Conservation (phyloP, 371 early-diverging fungal genomes). For the Circinella umbellata region DNA sequence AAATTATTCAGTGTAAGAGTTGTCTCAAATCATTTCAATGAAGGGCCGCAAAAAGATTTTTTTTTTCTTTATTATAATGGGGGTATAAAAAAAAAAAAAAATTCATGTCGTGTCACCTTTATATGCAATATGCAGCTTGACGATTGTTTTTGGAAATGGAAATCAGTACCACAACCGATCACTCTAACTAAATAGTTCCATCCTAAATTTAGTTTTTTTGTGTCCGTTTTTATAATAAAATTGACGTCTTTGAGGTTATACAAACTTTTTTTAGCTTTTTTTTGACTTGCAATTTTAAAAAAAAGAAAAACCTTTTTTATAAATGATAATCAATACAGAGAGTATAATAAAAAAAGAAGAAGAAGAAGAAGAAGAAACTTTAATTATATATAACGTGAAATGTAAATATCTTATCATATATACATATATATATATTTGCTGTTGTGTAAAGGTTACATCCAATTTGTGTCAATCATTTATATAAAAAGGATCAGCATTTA, state of each 20-base stretch:
- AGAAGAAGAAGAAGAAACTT: no score
- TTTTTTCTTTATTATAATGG: no score
- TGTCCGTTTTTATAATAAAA: neutral
- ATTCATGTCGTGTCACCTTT: slow-evolving; percentile 4
- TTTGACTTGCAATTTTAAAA: no score
- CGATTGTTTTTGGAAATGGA: neutral
- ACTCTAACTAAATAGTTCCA: no score
- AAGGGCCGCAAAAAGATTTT: no score
- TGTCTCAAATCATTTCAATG: no score
- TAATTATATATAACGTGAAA: neutral
- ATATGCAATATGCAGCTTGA: slow-evolving; percentile 11
- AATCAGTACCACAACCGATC: slow-evolving; percentile 2
- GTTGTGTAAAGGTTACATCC: slow-evolving; percentile 10
- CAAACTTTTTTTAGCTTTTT: no score
- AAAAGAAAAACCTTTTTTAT: no score
- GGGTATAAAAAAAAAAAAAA: no score
- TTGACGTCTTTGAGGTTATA: neutral
- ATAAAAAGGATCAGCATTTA: neutral
- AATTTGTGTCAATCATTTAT: slow-evolving; percentile 7
- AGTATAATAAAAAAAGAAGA: no score
- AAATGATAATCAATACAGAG: neutral
- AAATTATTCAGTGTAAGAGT: no score
- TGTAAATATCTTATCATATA: no score
- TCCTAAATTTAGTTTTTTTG: neutral
- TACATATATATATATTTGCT: neutral